Conservation (phyloP, 306 rosid genomes). For the Castanospermum australe region DNA sequence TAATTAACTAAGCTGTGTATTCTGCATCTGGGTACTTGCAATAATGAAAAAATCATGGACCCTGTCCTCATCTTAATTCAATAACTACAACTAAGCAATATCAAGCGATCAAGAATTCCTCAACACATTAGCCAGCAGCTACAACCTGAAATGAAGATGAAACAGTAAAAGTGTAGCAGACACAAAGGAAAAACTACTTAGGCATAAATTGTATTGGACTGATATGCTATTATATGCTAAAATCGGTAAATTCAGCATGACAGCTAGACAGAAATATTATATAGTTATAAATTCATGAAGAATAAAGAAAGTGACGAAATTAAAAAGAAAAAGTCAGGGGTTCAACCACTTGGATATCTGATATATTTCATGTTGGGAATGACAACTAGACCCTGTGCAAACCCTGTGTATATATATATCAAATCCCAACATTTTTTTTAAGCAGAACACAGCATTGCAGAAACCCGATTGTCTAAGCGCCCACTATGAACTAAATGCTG, state of each 20-base stretch:
- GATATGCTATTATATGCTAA: not conserved
- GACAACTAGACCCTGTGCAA: not conserved
- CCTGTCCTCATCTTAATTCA: constrained; percentile 48
- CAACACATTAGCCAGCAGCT: constrained; percentile 14
- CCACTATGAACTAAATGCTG: not conserved
- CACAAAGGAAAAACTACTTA: not conserved
- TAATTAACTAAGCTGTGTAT: constrained; percentile 37
- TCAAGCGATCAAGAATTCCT: constrained; percentile 1
- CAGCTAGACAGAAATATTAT: not conserved
- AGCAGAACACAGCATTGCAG: not conserved
- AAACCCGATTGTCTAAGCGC: not conserved
- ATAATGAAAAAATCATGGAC: constrained; percentile 42
- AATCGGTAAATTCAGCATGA: not conserved
- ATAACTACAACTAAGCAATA: not conserved
- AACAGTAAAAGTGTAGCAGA: not conserved
- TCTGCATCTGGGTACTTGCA: constrained; percentile 50
- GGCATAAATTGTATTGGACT: not conserved
- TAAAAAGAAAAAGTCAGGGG: not conserved
- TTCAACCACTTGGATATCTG: not conserved
- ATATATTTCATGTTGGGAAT: not conserved
- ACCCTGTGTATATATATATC: not conserved
- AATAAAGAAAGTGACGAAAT: not conserved
- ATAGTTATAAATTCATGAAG: not conserved
- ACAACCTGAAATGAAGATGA: constrained; percentile 40
- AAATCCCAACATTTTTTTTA: not conserved